Evolutionary conservation across 2,329 filamentous ascomycete genomes (phyloP).

Genomic region (Volutella citrinella): DNA sequence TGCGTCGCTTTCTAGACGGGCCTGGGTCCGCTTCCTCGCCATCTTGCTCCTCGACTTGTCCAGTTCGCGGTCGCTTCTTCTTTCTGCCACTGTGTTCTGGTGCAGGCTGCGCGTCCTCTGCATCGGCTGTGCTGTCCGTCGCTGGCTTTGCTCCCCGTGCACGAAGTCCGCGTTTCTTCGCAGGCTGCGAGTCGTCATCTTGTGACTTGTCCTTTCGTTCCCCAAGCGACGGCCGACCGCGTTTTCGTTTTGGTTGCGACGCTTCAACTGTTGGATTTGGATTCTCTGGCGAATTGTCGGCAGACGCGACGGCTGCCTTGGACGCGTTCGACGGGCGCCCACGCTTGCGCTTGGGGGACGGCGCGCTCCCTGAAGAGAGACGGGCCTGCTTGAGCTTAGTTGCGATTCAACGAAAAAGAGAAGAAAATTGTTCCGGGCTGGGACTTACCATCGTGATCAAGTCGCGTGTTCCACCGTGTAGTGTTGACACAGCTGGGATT

Average conservation of each 20-base stretch:
- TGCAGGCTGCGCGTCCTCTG: conserved; percentile 5
- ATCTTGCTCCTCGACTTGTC: conserved; percentile 9
- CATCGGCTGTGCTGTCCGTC: conserved; percentile 16
- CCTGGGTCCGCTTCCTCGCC: conserved; percentile 13
- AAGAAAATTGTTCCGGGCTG: no score
- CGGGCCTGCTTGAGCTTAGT: no score
- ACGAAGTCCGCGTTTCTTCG: conserved; percentile 35
- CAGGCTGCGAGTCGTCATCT: conserved; percentile 23
- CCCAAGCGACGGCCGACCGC: conserved; percentile 1
- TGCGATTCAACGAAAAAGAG: no score
- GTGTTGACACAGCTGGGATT: no score
- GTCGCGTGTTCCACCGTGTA: no score
- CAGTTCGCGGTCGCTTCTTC: no score
- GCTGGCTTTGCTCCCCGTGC: conserved; percentile 22
- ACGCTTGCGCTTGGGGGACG: conserved; percentile 41
- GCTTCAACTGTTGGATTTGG: conserved; percentile 10
- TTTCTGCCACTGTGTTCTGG: no score
- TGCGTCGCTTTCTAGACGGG: conserved; percentile 7
- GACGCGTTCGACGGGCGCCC: conserved; percentile 41
- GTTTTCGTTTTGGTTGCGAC: background rate
- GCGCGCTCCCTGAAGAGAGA: no score
- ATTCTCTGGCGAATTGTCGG: conserved; percentile 22
- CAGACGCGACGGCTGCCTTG: conserved; percentile 24
- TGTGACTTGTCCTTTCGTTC: conserved; percentile 8
- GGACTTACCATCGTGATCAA: no score